A percentile compares a stretch with the other conserved stretches of the same genome.
These are phyloP conservation scores for Macrolepiota fuliginosa DNA, from an alignment of 768 basidiomycete species.

Conservation along the genomic window DNA sequence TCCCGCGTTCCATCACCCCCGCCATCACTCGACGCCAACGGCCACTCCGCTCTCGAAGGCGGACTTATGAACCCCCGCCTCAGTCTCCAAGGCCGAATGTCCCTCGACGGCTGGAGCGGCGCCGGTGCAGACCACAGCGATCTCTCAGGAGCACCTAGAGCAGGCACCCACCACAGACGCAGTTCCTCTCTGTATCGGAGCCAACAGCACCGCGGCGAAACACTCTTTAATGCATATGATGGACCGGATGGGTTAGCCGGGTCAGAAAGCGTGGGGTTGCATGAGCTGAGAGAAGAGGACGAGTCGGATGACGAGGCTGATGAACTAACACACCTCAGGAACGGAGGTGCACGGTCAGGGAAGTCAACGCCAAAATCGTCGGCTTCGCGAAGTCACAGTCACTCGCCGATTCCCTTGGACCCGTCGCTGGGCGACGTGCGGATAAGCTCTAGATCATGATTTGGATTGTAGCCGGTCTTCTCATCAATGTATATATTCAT, in stretches of 20 bases:
- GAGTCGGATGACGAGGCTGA: conserved; percentile 47
- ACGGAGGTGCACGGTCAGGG: conserved; percentile 16
- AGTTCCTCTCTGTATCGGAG: conserved; percentile 64
- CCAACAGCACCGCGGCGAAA: conserved; percentile 47
- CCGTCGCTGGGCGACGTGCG: conserved; percentile 38
- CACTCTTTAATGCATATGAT: conserved; percentile 78
- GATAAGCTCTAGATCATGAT: conserved; percentile 25
- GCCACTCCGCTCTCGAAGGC: conserved; percentile 56
- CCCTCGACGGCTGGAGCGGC: conserved; percentile 73
- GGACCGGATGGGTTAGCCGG: conserved; percentile 36
- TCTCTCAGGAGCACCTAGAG: conserved; percentile 8
- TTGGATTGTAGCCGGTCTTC: not conserved
- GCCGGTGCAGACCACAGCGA: conserved; percentile 19
- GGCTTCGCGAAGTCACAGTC: conserved; percentile 46
- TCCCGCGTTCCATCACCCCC: conserved; percentile 58
- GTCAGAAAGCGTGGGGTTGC: conserved; percentile 44
- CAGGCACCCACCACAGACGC: conserved; percentile 52
- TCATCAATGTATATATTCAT: conserved; percentile 1
- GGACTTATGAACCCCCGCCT: conserved; percentile 77
- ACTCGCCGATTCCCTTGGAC: conserved; percentile 41
- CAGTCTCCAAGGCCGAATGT: conserved; percentile 77
- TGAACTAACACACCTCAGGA: conserved; percentile 41
- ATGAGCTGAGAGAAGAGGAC: conserved; percentile 66
- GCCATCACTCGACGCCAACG: conserved; percentile 33
- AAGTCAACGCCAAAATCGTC: conserved; percentile 19